phyloP scores from a whole-genome alignment of 164 flowering plant species.

The Magnolia changhungtana region DNA sequence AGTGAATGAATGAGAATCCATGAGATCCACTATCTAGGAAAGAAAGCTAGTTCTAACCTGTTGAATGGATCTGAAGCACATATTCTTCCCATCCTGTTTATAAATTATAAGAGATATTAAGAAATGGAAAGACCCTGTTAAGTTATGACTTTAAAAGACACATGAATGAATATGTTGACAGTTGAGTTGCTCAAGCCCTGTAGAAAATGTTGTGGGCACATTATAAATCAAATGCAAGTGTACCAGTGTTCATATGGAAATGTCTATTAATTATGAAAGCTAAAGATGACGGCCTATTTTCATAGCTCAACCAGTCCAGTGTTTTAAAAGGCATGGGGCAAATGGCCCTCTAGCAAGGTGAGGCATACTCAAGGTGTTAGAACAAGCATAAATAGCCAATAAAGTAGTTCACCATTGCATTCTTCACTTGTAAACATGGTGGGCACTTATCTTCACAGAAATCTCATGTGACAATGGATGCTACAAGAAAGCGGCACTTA shows the following conservation, averaged over 20 bases:
- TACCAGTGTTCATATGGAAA: no score
- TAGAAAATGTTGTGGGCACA: background rate
- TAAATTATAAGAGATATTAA: background rate
- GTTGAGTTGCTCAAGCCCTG: background rate
- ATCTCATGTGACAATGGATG: background rate
- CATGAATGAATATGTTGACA: background rate
- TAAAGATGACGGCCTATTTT: no score
- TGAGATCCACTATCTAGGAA: background rate
- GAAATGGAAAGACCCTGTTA: constrained; percentile 1
- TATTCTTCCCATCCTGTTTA: constrained; percentile 52
- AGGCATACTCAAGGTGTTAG: background rate
- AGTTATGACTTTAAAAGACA: background rate
- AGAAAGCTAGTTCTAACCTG: constrained; percentile 50
- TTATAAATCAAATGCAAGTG: background rate
- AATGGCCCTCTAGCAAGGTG: background rate
- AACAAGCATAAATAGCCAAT: no score
- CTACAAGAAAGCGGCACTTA: constrained; percentile 28
- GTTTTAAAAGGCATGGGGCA: background rate
- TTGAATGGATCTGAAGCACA: constrained; percentile 57
- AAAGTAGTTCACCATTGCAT: no score
- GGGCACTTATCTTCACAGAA: background rate
- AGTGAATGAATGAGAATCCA: constrained; percentile 2
- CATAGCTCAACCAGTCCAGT: background rate
- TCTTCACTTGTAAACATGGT: no score
- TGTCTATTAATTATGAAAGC: no score